Evolutionary conservation across 192 early-diverging fungal genomes (phyloP), one percentile per base, ranked within the genome.

Genomic region (Allomyces javanicus): DNA sequence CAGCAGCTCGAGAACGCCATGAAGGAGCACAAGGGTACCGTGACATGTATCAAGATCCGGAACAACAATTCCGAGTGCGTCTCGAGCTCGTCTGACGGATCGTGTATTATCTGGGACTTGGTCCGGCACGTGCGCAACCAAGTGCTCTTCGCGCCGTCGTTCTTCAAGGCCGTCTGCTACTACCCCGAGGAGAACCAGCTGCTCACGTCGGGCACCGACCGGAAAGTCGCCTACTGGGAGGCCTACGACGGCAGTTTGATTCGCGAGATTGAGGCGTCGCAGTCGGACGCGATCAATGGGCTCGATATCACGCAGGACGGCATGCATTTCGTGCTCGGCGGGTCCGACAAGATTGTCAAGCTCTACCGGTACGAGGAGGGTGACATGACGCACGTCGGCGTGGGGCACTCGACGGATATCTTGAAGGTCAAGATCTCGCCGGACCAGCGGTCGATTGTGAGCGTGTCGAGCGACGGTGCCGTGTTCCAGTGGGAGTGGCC

Each of bases 221-320:
- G 81, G n/a, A 83, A 83, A 70, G 81, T 83, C 22, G 79, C 77
- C 1, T 83, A 83, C 62, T 83, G 81, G 81, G 81, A 83, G 68
- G 77, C 81, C 0, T 83, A 75, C 69, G 81, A 83, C 65, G 81
- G 81, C 3, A 76, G 75, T 6, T 70, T 83, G 23, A 83, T 83
- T 33, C 68, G 81, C n/a, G 81, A 83, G 68, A 63, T 83, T 14
- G 78, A 83, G 26, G 81, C 81, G 17, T 78, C 76, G 1, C 79
- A 82, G 65, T 77, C 74, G 10, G 81, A 83, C 64, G 69, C 81
- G 6, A 81, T 83, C 70, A 83, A 83, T 67, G 81, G 81, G 1
- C 65, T 83, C 10, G 81, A 83, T 68, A 83, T 83, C 19, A 68
- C 79, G 1, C 19, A 65, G 12, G 75, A 81, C 62, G 81, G 81